phyloP scores from a whole-genome alignment of 345 rosid genomes.

The Eucalyptus erythrocorys region DNA sequence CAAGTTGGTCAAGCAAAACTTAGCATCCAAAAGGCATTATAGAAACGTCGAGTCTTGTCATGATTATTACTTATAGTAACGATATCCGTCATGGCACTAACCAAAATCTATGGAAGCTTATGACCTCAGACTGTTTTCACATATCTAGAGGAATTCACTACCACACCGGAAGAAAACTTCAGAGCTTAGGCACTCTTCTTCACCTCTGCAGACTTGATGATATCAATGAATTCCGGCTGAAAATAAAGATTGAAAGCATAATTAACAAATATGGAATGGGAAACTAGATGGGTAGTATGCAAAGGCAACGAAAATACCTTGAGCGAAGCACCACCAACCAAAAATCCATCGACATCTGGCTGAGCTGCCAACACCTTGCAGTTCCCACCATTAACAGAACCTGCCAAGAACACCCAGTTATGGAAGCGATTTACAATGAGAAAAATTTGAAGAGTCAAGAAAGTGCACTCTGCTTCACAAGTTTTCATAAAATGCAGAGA shows the following conservation, averaged over 20 bases:
- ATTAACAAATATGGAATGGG: background rate
- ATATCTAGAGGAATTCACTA: background rate
- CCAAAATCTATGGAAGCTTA: background rate
- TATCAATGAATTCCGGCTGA: slow-evolving; percentile 53
- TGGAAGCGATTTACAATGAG: background rate
- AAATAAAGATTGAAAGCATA: background rate
- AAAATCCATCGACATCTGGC: slow-evolving; percentile 79
- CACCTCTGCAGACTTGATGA: slow-evolving; percentile 41
- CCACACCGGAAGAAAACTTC: background rate
- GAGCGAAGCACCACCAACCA: slow-evolving; percentile 88
- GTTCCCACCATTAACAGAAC: slow-evolving; percentile 77
- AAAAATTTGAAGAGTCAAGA: background rate
- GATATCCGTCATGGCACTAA: background rate
- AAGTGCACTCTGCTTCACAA: background rate
- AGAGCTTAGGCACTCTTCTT: slow-evolving; percentile 28
- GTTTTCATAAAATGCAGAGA: background rate
- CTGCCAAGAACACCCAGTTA: slow-evolving; percentile 8
- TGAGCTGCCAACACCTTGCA: slow-evolving; percentile 72
- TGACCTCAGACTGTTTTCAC: background rate
- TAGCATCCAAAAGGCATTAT: background rate
- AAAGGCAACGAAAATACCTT: slow-evolving; percentile 25
- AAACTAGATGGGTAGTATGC: background rate
- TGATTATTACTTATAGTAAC: background rate
- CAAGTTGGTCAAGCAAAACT: background rate
- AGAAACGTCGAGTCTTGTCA: background rate